phyloP scores from a whole-genome alignment of 176 grass and related monocot genomes.

The Hsuehochloa calcarea region DNA sequence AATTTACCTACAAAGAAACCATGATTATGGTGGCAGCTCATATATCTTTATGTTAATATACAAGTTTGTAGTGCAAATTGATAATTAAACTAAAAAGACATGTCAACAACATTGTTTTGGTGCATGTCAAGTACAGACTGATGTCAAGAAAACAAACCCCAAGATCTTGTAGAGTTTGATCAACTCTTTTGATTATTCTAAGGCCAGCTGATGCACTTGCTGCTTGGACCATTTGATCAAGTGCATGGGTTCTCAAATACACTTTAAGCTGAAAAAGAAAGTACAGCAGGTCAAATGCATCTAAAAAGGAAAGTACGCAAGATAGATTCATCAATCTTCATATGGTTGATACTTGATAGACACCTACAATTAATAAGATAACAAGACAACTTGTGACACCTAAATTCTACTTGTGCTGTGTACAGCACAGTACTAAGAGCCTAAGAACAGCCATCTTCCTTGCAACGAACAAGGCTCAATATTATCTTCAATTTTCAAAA shows the following conservation, averaged over 20 bases:
- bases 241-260: constrained; percentile 85
- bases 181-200: constrained; percentile 85
- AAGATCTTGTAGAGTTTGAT: constrained; percentile 89
- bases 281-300: constrained; percentile 38
- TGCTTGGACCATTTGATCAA: constrained; percentile 97
- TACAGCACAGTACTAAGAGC: neutral
- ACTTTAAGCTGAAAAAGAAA: constrained; percentile 74
- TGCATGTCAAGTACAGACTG: constrained; percentile 1
- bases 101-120: neutral
- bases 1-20: constrained; percentile 66
- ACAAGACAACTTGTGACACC: neutral
- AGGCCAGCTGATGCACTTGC: constrained; percentile 80
- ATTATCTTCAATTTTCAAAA: constrained; percentile 1
- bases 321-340: constrained; percentile 9
- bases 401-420: neutral
- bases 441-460: neutral
- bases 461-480: neutral
- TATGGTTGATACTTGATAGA: constrained; percentile 10
- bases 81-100: neutral
- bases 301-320: constrained; percentile 8
- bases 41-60: constrained; percentile 16
- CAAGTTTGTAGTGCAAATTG: neutral
- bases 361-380: constrained; percentile 7
- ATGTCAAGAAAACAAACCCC: constrained; percentile 57
- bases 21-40: neutral